These are phyloP conservation scores for Taxillus chinensis DNA, from an alignment of 164 flowering plant species.

Conservation along the genomic window DNA sequence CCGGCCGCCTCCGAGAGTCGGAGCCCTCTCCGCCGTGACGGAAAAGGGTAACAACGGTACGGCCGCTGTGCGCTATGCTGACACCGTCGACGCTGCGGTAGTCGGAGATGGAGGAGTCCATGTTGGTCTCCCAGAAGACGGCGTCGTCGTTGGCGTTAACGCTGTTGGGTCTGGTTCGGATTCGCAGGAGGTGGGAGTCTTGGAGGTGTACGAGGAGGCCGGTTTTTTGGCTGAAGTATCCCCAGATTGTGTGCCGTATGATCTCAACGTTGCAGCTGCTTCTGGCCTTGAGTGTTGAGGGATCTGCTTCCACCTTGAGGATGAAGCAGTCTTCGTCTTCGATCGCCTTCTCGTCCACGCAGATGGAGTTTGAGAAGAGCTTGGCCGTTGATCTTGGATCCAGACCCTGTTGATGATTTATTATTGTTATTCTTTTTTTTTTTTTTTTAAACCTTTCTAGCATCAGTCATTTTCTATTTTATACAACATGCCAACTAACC, in stretches of 20 bases:
- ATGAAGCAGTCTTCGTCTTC: conserved; percentile 79
- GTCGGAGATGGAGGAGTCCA: conserved; percentile 64
- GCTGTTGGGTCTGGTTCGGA: conserved; percentile 28
- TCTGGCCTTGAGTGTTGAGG: conserved; percentile 45
- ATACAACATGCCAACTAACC: too few species aligned
- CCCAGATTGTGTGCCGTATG: conserved; percentile 78
- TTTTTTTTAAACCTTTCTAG: too few species aligned
- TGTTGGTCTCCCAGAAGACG: conserved; percentile 83
- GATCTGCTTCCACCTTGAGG: conserved; percentile 62
- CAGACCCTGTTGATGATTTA: conserved; percentile 52
- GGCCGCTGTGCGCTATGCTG: conserved; percentile 69
- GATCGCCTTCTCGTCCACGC: conserved; percentile 69
- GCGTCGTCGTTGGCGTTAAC: conserved; percentile 11
- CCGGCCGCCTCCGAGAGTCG: conserved; percentile 39
- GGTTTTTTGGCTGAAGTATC: conserved; percentile 86
- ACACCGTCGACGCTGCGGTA: conserved; percentile 70
- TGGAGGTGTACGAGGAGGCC: conserved; percentile 65
- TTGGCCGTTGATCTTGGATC: conserved; percentile 81
- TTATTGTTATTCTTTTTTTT: too few species aligned
- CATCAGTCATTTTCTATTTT: too few species aligned
- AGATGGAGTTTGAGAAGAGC: conserved; percentile 56
- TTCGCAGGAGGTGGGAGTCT: conserved; percentile 74
- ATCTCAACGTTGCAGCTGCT: conserved; percentile 72
- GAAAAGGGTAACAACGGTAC: conserved; percentile 49
- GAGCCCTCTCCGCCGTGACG: conserved; percentile 61